Base-by-base conservation (phyloP, 1,284 basidiomycete genomes). In the Malassezia yamatoensis region DNA sequence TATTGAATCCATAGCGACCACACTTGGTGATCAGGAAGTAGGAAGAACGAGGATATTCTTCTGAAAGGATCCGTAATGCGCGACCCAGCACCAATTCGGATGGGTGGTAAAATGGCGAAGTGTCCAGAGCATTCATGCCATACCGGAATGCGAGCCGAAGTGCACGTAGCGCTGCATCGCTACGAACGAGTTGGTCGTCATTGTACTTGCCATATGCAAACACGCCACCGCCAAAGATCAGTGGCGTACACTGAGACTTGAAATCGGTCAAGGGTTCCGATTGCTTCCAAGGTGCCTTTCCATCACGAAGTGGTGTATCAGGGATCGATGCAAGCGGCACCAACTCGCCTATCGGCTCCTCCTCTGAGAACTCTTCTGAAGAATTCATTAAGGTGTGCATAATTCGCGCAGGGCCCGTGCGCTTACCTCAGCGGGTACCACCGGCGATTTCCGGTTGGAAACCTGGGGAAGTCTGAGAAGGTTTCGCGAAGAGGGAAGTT, bases 41-140 rank as follows among this genome's bases (percentile, higher is more conserved):
- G 41, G 59, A 82, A 82, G 59, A 47, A 38, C 74, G 60, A 3
- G 72, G 71, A 41, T 64, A 68, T 50, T 69, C 66, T 16, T 65
- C 62, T 18, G 43, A 16, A 13, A 75, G 45, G 16, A 62, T 40
- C 1, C 54, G 40, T 45, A 85, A 82, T 10, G 72, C 71, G 37
- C 66, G 66, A 21, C 91, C 91, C 16, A 96, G 79, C 1, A 94
- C 81, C 58, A 87, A 83, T 77, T 96, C 91, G 3, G 90, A 94
- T 2, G 85, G 83, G 33, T 88, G 88, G 76, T 98, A 96, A 76
- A 85, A 88, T 6, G 85, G 78, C 8, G 73, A 74, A 2, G 76
- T 96, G 73, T 98, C 93, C 71, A 98, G 89, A 0, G 87, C 86
- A 45, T 79, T 81, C 59, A 96, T 85, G 16, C 90, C 91, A 76